phyloP scores from a whole-genome alignment of 1,284 basidiomycete genomes.

The Leccinum brunneo-olivaceum region DNA sequence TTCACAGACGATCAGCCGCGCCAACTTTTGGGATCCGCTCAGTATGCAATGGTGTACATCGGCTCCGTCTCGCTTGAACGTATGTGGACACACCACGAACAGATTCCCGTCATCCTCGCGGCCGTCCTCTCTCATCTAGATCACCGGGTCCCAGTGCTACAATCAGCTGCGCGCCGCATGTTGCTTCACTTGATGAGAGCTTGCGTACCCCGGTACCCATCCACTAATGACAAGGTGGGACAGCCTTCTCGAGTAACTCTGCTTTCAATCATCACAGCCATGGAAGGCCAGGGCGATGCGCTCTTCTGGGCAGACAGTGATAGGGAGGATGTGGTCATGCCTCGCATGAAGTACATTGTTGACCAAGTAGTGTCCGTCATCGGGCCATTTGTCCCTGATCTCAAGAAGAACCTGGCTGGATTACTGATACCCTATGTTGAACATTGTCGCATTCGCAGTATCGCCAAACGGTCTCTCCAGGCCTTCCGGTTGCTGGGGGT shows the following conservation, averaged over 20 bases:
- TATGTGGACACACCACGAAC: conserved; percentile 65
- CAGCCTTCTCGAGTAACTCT: conserved; percentile 43
- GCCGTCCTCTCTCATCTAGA: conserved; percentile 82
- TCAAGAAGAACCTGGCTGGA: conserved; percentile 77
- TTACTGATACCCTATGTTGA: conserved; percentile 83
- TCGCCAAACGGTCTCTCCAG: conserved; percentile 87
- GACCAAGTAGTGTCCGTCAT: conserved; percentile 64
- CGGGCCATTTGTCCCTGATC: conserved; percentile 58
- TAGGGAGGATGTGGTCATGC: conserved; percentile 41
- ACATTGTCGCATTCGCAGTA: conserved; percentile 77
- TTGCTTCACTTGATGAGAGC: conserved; percentile 77
- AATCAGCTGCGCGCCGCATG: conserved; percentile 65
- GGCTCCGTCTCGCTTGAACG: conserved; percentile 78
- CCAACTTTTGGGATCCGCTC: conserved; percentile 68
- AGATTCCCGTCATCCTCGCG: conserved; percentile 75
- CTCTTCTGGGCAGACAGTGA: conserved; percentile 77
- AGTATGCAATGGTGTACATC: conserved; percentile 84
- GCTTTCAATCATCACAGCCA: conserved; percentile 43
- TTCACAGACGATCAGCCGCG: conserved; percentile 66
- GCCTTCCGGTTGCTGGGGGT: conserved; percentile 84
- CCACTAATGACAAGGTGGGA: conserved; percentile 48
- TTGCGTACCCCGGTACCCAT: conserved; percentile 70
- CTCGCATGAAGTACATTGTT: conserved; percentile 68
- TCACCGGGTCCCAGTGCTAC: conserved; percentile 65
- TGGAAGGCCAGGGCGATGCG: conserved; percentile 54